Evolutionary conservation across 192 early-diverging fungal genomes (phyloP), one percentile per base, ranked within the genome.

Genomic region (Endogone sp.): DNA sequence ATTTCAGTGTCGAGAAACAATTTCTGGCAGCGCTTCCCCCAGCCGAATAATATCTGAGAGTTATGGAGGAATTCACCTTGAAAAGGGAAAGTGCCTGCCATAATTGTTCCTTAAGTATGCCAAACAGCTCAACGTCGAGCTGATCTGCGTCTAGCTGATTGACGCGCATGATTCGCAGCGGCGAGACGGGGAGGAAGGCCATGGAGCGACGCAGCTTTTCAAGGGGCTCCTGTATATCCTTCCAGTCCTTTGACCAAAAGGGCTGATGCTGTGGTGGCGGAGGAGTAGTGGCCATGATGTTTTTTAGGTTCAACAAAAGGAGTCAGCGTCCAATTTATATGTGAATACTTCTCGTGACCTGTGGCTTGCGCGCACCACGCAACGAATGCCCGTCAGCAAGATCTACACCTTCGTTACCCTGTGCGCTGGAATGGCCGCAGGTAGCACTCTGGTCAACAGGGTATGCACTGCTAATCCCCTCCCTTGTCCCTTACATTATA

Each of bases 121-220:
- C 83, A 37, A 90, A 80, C 6, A 96, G 75, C 72, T 96, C 93
- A 44, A 69, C 76, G 63, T 96, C 93, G 27, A 96, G 84, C 22
- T 94, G 78, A 30, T 92, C 90, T 2, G 92, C 87, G 76, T 96
- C 94, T 9, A 96, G 80, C 73, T 96, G 93, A 68, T 86, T 86
- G 31, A 94, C 93, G 25, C 93, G 86, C 79, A 90, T 82, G 27
- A 91, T 81, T 63, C 82, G 76, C 3, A 90, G 60, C 9, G 85
- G 81, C 0, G 83, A 79, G 10, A 83, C 80, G 26, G 74, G 78
- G 30, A 87, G 77, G 11, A 81, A 77, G 16, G 78, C 71, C 63
- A 87, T 78, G 24, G 82, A 82, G 24, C 82, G 77, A 30, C 80
- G 79, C 16, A 86, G 74, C 32, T 71, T 75, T 3, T 49, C 59